A percentile compares a stretch with the other conserved stretches of the same genome.
Evolutionary conservation across 2,329 filamentous ascomycete genomes (phyloP).

Genomic region (Clonostachys sp.): DNA sequence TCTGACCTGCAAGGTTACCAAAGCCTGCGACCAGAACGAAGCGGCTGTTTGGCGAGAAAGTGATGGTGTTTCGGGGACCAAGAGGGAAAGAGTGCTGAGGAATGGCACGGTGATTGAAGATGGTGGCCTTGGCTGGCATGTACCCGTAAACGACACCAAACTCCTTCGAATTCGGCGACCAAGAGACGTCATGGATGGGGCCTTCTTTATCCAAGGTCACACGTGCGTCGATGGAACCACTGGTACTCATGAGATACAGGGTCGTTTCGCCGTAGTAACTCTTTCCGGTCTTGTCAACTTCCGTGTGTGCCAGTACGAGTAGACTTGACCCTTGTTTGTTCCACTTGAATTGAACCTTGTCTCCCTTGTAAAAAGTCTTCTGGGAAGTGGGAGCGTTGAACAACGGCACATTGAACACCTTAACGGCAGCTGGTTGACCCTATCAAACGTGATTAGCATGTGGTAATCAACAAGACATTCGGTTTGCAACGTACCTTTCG

Average conservation of each 20-base stretch:
- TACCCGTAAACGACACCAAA: slow-evolving; percentile 97
- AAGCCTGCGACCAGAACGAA: slow-evolving; percentile 95
- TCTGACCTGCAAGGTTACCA: slow-evolving; percentile 94
- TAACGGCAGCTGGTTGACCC: slow-evolving; percentile 91
- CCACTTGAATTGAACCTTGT: slow-evolving; percentile 99
- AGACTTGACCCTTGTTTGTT: slow-evolving; percentile 87
- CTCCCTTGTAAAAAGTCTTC: slow-evolving; percentile 98
- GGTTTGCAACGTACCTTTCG: slow-evolving; percentile 67
- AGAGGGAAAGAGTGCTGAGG: slow-evolving; percentile 82
- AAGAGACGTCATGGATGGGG: slow-evolving; percentile 96
- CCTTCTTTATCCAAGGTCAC: slow-evolving; percentile 94
- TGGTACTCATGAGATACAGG: slow-evolving; percentile 89
- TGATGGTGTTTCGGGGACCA: slow-evolving; percentile 87
- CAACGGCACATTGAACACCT: slow-evolving; percentile 88
- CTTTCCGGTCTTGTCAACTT: slow-evolving; percentile 97
- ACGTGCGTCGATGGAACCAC: slow-evolving; percentile 86
- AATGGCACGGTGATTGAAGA: slow-evolving; percentile 88
- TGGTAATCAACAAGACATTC: not conserved
- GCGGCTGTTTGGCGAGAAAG: slow-evolving; percentile 88
- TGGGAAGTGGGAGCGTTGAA: slow-evolving; percentile 83
- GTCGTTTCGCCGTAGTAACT: slow-evolving; percentile 99
- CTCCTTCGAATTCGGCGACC: slow-evolving; percentile 96
- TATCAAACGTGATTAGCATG: slow-evolving; percentile 25
- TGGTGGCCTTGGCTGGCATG: slow-evolving; percentile 98
- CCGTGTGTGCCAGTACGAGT: slow-evolving; percentile 93